A percentile compares a stretch with the other conserved stretches of the same genome.
These are phyloP conservation scores for Inga leiocalycina DNA, from an alignment of 306 rosid species.

Conservation along the genomic window DNA sequence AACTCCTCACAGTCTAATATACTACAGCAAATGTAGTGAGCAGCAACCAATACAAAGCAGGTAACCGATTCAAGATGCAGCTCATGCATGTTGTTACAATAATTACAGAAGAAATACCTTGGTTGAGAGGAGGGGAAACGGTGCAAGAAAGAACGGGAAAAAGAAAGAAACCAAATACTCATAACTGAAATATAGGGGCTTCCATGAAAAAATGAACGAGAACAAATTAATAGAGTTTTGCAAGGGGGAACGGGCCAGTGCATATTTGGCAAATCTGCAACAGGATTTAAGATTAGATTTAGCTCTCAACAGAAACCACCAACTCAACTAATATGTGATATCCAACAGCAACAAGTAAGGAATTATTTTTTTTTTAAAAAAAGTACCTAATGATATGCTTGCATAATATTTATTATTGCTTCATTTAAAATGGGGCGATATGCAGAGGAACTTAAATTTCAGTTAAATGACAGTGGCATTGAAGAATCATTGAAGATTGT, in stretches of 20 bases:
- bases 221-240: not conserved
- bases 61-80: not conserved
- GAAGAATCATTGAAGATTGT: not conserved
- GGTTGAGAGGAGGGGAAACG: not conserved
- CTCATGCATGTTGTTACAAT: not conserved
- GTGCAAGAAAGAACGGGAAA: constrained; percentile 15
- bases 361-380: not conserved
- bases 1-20: not conserved
- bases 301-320: constrained; percentile 24
- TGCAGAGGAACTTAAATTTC: constrained; percentile 14
- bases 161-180: constrained; percentile 18
- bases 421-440: not conserved
- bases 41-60: not conserved
- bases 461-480: constrained; percentile 7
- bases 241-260: not conserved
- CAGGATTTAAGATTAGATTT: constrained; percentile 7
- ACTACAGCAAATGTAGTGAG: not conserved
- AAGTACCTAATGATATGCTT: not conserved
- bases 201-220: not conserved
- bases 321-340: constrained; percentile 19
- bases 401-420: not conserved
- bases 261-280: constrained; percentile 22
- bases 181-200: constrained; percentile 6
- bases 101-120: not conserved
- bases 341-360: constrained; percentile 4